Evolutionary conservation across 768 basidiomycete genomes (phyloP), one percentile per base, ranked within the genome.

Genomic region (Coprinopsis cinerea): DNA sequence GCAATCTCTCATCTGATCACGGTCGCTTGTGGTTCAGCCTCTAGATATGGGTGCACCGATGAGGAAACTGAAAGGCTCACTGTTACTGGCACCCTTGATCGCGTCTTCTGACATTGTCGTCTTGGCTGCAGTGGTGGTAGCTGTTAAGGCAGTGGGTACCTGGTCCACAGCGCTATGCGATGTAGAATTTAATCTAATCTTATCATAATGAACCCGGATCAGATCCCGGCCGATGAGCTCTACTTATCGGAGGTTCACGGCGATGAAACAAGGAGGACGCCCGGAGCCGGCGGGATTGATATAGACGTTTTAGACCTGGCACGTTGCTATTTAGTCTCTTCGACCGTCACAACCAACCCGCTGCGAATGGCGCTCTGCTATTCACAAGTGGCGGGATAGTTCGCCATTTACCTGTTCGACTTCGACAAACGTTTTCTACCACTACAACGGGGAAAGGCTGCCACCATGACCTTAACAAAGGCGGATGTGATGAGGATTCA

Each of bases 1-100:
- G 67, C 30, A 92, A 70, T 47, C 79, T 72, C 65, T 88, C 82
- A 61, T 88, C 88, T 91, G 20, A 13, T 4, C 28, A n/a, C 23
- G 6, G 22, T 17, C 13, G 37, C 18, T 17, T 9, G 37, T n/a
- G 7, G 11, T 11, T 43, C 18, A 23, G 5, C 20, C 10, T 43
- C 24, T 43, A 43, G 17, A 43, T 5, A 26, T 23, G 18, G 18
- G 37, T 23, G 4, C 9, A 22, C 24, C 5, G 24, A 20, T 10
- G 11, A 11, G 10, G 18, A 1, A 17, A 15, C 3, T 17, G 18
- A 18, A 23, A 17, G 26, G 14, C 36, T 27, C 10, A 18, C 35
- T 34, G 34, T 56, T 49, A 36, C 20, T 46, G 39, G 34, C 51
- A 24, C 47, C 47, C 27, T 36, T 53, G 25, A 42, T 37, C 40